Conservation (phyloP, 257 asterid genomes). For the Marsdenia floribunda region DNA sequence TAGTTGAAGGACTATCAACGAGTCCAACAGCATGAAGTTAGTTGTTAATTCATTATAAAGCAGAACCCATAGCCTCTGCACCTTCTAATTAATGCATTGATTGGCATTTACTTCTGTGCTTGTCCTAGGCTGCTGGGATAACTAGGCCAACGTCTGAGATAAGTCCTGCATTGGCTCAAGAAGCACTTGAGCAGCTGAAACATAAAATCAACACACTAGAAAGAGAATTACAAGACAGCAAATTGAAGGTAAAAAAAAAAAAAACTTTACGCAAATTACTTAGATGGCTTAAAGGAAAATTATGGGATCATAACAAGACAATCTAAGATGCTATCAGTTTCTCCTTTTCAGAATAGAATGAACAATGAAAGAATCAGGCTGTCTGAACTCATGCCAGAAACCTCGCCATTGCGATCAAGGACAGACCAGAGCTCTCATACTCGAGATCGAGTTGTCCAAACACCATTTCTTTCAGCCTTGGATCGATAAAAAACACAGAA, state of each 20-base stretch:
- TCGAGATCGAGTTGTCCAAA: constrained; percentile 29
- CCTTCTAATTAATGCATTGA: not conserved
- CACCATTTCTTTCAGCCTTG: constrained; percentile 47
- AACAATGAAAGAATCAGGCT: constrained; percentile 55
- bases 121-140: constrained; percentile 80
- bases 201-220: constrained; percentile 49
- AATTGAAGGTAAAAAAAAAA: constrained; percentile 55
- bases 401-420: constrained; percentile 39
- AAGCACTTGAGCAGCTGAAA: constrained; percentile 69
- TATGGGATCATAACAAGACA: not conserved
- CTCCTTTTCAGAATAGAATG: constrained; percentile 55
- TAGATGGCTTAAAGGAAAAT: not conserved
- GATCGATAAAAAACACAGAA: constrained; percentile 42
- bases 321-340: constrained; percentile 15
- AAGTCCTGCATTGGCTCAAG: constrained; percentile 61
- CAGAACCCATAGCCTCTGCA: not conserved
- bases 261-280: not conserved
- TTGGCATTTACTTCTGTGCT: constrained; percentile 7
- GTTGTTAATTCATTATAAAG: not conserved
- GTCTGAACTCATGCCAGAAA: constrained; percentile 64
- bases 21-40: not conserved
- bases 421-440: constrained; percentile 30
- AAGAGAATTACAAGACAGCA: constrained; percentile 68
- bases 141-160: constrained; percentile 52
- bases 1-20: constrained; percentile 13